Evolutionary conservation across 2,329 filamentous ascomycete species (phyloP).

Genomic region (Colletotrichum lindemuthianum): DNA sequence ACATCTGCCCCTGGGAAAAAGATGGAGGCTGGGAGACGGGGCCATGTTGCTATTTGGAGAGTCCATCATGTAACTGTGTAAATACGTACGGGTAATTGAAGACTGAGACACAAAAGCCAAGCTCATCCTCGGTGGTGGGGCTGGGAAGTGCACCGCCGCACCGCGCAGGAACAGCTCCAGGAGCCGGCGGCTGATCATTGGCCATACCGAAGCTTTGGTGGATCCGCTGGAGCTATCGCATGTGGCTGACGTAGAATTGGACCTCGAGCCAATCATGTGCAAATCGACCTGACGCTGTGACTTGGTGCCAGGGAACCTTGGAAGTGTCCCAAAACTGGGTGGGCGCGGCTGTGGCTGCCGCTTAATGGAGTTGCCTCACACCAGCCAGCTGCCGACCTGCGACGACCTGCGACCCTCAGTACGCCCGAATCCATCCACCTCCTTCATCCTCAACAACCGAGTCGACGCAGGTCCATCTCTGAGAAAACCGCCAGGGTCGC

Average conservation of each 20-base stretch:
- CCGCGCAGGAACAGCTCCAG: neutral
- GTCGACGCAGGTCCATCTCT: conserved; percentile 33
- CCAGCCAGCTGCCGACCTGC: conserved; percentile 30
- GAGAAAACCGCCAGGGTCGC: conserved; percentile 28
- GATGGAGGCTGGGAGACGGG: conserved; percentile 23
- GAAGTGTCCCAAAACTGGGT: conserved; percentile 24
- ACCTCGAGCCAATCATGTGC: conserved; percentile 21
- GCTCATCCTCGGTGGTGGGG: neutral
- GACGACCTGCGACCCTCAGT: conserved; percentile 26
- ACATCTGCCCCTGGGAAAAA: conserved; percentile 19
- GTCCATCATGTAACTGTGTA: no score
- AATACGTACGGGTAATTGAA: neutral
- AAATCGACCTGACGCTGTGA: conserved; percentile 26
- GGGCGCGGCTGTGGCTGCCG: conserved; percentile 30
- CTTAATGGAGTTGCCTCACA: conserved; percentile 20
- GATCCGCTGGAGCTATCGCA: neutral
- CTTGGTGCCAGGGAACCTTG: conserved; percentile 9
- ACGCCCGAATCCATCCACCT: conserved; percentile 26
- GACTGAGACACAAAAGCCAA: conserved; percentile 8
- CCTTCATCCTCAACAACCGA: conserved; percentile 18
- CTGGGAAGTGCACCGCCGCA: conserved; percentile 21
- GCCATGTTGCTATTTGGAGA: conserved; percentile 19
- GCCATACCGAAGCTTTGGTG: conserved; percentile 10
- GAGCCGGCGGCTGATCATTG: conserved; percentile 1
- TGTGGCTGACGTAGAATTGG: conserved; percentile 28